A percentile compares a stretch with the other conserved stretches of the same genome.
phyloP scores from a whole-genome alignment of 1,284 basidiomycete genomes.

The Trichosporon coremiiforme region DNA sequence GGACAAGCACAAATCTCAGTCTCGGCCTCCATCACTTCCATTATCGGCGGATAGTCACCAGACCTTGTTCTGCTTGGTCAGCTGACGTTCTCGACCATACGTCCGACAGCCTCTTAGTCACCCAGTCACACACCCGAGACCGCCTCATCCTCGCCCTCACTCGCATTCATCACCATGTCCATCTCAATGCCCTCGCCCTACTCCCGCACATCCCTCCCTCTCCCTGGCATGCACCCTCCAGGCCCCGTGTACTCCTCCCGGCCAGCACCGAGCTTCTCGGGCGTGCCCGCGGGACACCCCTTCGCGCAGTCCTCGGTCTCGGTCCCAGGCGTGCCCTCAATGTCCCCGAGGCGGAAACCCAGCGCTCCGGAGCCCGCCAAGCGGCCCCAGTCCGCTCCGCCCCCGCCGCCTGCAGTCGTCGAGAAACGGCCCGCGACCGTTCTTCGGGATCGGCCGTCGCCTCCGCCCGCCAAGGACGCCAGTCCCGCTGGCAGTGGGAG shows the following conservation, averaged over 20 bases:
- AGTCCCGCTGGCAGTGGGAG: background rate
- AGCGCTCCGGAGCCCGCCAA: background rate
- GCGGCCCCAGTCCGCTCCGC: background rate
- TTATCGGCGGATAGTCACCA: background rate
- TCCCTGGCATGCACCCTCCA: background rate
- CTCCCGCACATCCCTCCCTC: background rate
- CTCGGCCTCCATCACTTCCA: background rate
- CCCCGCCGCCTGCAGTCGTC: background rate
- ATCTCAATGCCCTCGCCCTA: background rate
- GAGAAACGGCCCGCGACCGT: slow-evolving; percentile 4
- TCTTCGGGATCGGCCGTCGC: background rate
- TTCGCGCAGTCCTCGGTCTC: background rate
- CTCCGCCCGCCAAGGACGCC: background rate
- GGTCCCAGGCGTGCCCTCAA: background rate
- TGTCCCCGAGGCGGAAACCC: background rate
- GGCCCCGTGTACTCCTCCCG: background rate
- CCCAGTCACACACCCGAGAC: background rate
- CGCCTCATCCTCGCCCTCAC: background rate
- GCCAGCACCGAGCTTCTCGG: background rate
- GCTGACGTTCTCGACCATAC: background rate
- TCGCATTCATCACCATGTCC: background rate
- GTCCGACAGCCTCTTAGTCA: slow-evolving; percentile 3
- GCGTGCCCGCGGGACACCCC: background rate
- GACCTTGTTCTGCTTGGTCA: background rate
- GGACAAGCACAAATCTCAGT: too few relatives aligned